Conservation (phyloP, 768 basidiomycete genomes). For the Strobilomyces dryophilus region DNA sequence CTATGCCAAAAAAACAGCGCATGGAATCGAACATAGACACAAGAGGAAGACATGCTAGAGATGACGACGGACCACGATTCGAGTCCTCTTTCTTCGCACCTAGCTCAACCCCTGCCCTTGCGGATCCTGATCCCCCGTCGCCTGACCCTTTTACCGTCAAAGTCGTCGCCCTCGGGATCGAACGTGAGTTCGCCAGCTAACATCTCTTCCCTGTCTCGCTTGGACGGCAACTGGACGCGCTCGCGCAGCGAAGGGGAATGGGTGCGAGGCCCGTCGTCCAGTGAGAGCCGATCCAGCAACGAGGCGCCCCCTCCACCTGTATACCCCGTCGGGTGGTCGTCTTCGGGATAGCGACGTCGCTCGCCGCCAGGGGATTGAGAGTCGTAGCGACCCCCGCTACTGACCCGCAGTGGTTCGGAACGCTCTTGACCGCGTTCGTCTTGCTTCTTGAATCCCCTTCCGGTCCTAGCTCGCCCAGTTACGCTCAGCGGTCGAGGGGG, state of each 20-base stretch:
- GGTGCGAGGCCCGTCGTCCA: constrained; percentile 16
- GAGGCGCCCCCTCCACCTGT: constrained; percentile 27
- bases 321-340: neutral
- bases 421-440: constrained; percentile 20
- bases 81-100: neutral
- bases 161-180: constrained; percentile 18
- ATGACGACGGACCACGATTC: neutral
- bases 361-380: constrained; percentile 17
- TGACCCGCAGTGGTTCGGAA: constrained; percentile 18
- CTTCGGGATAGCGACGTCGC: constrained; percentile 14
- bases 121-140: constrained; percentile 18
- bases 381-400: neutral
- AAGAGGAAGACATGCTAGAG: neutral
- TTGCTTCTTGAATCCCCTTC: constrained; percentile 13
- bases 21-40: neutral
- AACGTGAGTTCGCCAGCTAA: constrained; percentile 9
- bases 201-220: constrained; percentile 32
- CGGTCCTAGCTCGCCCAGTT: constrained; percentile 12
- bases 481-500: constrained; percentile 26
- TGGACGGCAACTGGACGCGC: constrained; percentile 35
- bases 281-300: constrained; percentile 35
- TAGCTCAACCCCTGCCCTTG: constrained; percentile 17
- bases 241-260: constrained; percentile 31
- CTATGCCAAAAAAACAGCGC: neutral
- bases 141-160: constrained; percentile 24